Base-by-base conservation (phyloP, 148 eudicot genomes). In the Camellia sinensis region DNA sequence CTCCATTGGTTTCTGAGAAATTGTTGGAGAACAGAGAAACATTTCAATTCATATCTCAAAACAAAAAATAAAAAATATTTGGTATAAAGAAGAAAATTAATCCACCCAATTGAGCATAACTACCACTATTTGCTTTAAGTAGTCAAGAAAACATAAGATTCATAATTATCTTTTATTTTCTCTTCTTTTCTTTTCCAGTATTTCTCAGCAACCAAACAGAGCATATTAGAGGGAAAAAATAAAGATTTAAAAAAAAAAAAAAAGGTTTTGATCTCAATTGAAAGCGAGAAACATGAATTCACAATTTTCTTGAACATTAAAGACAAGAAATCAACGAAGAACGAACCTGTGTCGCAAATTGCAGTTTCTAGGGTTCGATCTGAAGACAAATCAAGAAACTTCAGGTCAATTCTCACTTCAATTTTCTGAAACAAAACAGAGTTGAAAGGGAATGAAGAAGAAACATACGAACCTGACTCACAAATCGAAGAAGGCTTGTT, bases 341-440 rank as follows among this genome's bases (percentile, higher is more conserved):
- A 3, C 46, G 15, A 56, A 74, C 77, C 77, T 57, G 48, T 5
- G 3, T 74, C 50, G 14, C 29, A 41, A 41, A 29, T 41, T 45
- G 19, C 41, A 50, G 60, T 52, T 22, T 21, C 29, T 72, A 72
- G 44, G 75, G 43, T 72, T 52, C 21, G 60, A 72, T 72, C 61
- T 72, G 59, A 21, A 21, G 19, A 3, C 43, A 12, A 21, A 72
- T 48, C 41, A 48, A 48, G 74, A 71, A 71, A 19, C 40, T 48
- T 57, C 3, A 52, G 7, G 4, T 67, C 71, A 15, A 41, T 41
- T 43, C 43, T 15, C 71, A 14, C 21, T 2, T 17, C 17, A 43
- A 67, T 67, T 17, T 41, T 29, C 37, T 29, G 37, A 29, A 29
- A 29, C 37, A 29, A 29, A 29, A 29, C 37, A 29, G 37, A 29